phyloP scores from a whole-genome alignment of 2,329 filamentous ascomycete species.

The Exophiala oligosperma region DNA sequence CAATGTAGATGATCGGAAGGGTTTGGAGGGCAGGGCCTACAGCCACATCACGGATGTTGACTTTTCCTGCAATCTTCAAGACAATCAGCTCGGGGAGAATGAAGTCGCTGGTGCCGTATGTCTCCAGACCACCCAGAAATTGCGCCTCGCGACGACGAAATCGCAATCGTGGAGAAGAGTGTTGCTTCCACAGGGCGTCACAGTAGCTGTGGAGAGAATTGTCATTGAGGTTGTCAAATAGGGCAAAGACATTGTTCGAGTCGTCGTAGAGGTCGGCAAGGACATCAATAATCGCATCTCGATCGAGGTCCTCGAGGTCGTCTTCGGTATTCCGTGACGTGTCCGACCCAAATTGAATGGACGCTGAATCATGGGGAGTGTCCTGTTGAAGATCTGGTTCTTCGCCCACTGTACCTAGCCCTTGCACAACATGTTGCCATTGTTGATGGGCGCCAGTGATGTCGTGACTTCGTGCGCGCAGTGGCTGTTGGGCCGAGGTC shows the following conservation, averaged over 20 bases:
- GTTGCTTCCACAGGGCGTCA: neutral
- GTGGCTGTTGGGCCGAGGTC: slow-evolving; percentile 6
- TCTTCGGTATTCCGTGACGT: slow-evolving; percentile 1
- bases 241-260: slow-evolving; percentile 12
- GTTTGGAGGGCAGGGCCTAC: slow-evolving; percentile 34
- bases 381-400: neutral
- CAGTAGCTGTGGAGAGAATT: neutral
- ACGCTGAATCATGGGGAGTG: neutral
- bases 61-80: slow-evolving; percentile 32
- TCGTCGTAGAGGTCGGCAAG: slow-evolving; percentile 16
- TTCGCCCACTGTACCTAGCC: slow-evolving; percentile 14
- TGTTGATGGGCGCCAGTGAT: slow-evolving; percentile 11
- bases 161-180: slow-evolving; percentile 24
- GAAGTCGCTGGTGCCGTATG: slow-evolving; percentile 36
- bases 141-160: slow-evolving; percentile 30
- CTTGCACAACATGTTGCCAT: slow-evolving; percentile 7
- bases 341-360: neutral
- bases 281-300: slow-evolving; percentile 21
- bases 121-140: slow-evolving; percentile 30
- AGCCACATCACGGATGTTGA: slow-evolving; percentile 21
- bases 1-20: slow-evolving; percentile 41
- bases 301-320: slow-evolving; percentile 17
- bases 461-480: slow-evolving; percentile 13
- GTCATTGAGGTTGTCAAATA: slow-evolving; percentile 10
- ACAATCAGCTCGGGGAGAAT: slow-evolving; percentile 38